Base-by-base conservation (phyloP, 805 yeast genomes). In the Saccharomycopsis malanga region DNA sequence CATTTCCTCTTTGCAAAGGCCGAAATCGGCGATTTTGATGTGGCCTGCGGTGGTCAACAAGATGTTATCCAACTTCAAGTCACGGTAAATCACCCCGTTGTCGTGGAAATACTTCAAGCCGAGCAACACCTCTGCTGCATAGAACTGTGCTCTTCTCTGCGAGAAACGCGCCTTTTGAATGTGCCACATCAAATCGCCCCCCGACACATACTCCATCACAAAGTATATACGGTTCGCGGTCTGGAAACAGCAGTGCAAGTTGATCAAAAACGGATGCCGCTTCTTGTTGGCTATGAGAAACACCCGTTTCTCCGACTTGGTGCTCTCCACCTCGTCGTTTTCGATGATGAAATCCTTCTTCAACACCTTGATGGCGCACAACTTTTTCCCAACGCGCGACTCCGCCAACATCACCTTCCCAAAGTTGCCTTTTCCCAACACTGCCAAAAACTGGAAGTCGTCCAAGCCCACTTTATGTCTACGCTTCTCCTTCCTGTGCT, bases 121-220 rank as follows among this genome's bases (percentile, higher is more conserved):
- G 46, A 93, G 68, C 53, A 91, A 71, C 2, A 93, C 97, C 64
- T 93, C 98, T 34, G 97, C 95, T 1, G 98, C 98, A 64, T 93
- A 93, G 61, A 89, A 93, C 65, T 93, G 94, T 7, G 98, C 99
- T 56, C 97, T 76, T 55, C 84, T 79, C 15, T 89, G 83, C 1
- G 96, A 81, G 60, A 93, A 84, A 58, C 91, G 76, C 50, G 85
- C 84, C 59, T 87, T 87, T 66, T 93, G 98, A 58, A 93, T 94
- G 63, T 93, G 99, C 95, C 96, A 89, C 98, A 93, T 93, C 60
- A 93, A 74, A 68, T 93, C 99, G 64, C 99, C 99, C 50, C 98
- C 99, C 18, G 94, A 81, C 44, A 93, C 83, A 61, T 88, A 93
- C 64, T 93, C 98, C 99, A 93, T 93, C 14, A 95, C 98, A 68